Conservation (phyloP, 1,284 basidiomycete genomes). For the Ceratobasidium sp. region DNA sequence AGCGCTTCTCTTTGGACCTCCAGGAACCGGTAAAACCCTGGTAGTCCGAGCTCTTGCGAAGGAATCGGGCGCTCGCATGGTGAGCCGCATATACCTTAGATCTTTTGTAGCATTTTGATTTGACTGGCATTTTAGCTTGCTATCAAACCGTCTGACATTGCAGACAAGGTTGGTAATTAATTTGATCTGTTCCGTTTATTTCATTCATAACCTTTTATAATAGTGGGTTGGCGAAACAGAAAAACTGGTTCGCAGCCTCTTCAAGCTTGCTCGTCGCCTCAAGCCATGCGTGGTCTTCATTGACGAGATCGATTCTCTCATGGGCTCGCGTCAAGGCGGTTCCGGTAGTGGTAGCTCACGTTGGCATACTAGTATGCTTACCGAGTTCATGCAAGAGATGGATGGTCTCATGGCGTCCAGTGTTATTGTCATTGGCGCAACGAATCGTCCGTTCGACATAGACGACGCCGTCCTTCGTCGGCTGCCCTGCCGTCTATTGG, state of each 20-base stretch:
- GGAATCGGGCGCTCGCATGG: conserved; percentile 90
- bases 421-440: conserved; percentile 94
- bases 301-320: conserved; percentile 95
- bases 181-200: not conserved
- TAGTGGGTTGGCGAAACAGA: conserved; percentile 96
- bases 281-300: conserved; percentile 96
- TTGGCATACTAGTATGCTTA: conserved; percentile 86
- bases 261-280: conserved; percentile 87
- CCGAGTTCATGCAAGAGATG: conserved; percentile 99
- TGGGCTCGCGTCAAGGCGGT: conserved; percentile 87
- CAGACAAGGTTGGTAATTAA: conserved; percentile 79
- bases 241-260: conserved; percentile 91
- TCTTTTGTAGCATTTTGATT: too few relatives aligned
- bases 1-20: conserved; percentile 87
- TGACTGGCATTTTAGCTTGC: not conserved
- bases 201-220: not conserved
- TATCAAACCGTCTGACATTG: conserved; percentile 69
- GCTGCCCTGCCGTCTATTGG: conserved; percentile 82
- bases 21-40: conserved; percentile 92
- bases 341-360: conserved; percentile 75
- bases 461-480: conserved; percentile 88
- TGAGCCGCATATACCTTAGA: not conserved
- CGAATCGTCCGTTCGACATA: conserved; percentile 87
- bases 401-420: conserved; percentile 88
- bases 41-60: conserved; percentile 91